These are phyloP conservation scores for Harringtonia lauricola DNA, from an alignment of 2,329 filamentous ascomycete genomes.

Conservation along the genomic window DNA sequence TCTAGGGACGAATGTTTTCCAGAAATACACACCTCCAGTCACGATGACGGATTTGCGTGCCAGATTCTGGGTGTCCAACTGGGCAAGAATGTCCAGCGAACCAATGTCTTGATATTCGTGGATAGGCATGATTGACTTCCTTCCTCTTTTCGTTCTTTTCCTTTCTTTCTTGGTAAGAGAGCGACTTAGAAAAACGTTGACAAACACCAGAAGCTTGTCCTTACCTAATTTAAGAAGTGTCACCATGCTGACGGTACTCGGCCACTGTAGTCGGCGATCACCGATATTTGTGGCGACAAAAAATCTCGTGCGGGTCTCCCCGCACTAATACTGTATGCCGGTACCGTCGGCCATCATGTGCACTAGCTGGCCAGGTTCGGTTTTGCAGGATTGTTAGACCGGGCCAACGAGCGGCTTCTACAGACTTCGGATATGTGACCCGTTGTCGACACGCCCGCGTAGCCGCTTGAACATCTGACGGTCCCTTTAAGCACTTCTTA, in stretches of 20 bases:
- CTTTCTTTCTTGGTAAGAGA: neutral
- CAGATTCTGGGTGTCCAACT: constrained; percentile 13
- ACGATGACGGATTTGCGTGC: constrained; percentile 34
- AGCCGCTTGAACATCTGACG: too few species aligned
- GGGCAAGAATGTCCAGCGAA: neutral
- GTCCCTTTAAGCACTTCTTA: neutral
- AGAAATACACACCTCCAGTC: constrained; percentile 30
- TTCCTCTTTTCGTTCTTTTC: neutral
- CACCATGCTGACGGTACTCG: neutral
- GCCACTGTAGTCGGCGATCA: neutral
- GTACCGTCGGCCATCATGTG: neutral
- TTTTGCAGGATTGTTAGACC: too few species aligned
- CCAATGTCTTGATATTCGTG: constrained; percentile 4
- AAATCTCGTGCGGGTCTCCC: too few species aligned
- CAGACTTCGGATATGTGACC: neutral
- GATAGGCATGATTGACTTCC: constrained; percentile 1
- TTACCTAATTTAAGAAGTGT: neutral
- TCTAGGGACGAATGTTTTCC: too few species aligned
- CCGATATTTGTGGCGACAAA: neutral
- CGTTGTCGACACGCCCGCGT: too few species aligned
- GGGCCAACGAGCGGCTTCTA: too few species aligned
- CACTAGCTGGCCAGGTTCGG: too few species aligned
- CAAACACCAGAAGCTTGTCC: neutral
- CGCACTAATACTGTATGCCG: neutral
- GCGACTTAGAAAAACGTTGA: neutral